A percentile compares a stretch with the other conserved stretches of the same genome.
Conservation (phyloP, 768 basidiomycete species). For the Nidularia pulvinata region DNA sequence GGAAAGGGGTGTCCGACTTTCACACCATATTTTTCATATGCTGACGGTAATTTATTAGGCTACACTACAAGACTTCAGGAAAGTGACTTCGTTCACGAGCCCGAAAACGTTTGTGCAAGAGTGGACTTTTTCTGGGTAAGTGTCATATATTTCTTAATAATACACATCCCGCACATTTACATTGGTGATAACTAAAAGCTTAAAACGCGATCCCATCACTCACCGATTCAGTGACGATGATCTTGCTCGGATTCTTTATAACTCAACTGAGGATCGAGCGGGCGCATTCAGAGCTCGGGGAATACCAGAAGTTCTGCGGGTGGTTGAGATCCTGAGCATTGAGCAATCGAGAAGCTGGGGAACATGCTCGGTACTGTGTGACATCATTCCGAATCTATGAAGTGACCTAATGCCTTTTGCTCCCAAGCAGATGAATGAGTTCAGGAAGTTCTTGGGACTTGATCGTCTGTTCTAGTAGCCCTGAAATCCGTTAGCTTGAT, state of each 20-base stretch:
- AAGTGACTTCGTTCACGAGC: slow-evolving; percentile 23
- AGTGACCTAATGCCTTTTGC: not conserved
- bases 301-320: slow-evolving; percentile 61
- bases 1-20: slow-evolving; percentile 7
- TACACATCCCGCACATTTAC: not conserved
- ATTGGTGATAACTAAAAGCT: slow-evolving; percentile 20
- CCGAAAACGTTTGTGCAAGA: slow-evolving; percentile 32
- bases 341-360: slow-evolving; percentile 69
- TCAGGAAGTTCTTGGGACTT: slow-evolving; percentile 69
- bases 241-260: slow-evolving; percentile 59
- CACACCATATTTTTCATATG: not conserved
- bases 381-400: not conserved
- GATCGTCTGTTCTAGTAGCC: slow-evolving; percentile 44
- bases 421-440: slow-evolving; percentile 67
- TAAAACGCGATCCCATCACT: slow-evolving; percentile 48
- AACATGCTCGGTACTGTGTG: slow-evolving; percentile 45
- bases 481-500: not conserved
- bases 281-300: slow-evolving; percentile 71
- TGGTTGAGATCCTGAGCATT: slow-evolving; percentile 72
- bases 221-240: slow-evolving; percentile 67
- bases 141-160: not conserved
- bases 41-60: slow-evolving; percentile 7
- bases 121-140: slow-evolving; percentile 59
- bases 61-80: slow-evolving; percentile 33
- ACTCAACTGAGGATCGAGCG: slow-evolving; percentile 58